phyloP scores from a whole-genome alignment of 2,329 filamentous ascomycete species.

The Stagonosporopsis rhizophila region DNA sequence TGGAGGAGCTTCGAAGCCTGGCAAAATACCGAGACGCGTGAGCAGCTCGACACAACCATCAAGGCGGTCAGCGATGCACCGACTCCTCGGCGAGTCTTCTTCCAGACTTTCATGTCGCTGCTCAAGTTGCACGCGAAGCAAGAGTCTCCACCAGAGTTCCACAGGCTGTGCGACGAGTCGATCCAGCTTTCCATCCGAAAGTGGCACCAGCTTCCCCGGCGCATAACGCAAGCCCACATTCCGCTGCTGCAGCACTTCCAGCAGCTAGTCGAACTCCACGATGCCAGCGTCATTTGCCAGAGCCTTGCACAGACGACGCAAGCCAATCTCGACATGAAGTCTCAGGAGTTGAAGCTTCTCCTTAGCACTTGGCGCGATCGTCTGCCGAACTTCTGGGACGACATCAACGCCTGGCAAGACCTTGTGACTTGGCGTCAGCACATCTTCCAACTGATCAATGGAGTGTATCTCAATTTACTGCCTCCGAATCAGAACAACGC shows the following conservation, averaged over 20 bases:
- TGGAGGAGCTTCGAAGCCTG: conserved; percentile 97
- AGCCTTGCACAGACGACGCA: conserved; percentile 86
- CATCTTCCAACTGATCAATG: conserved; percentile 97
- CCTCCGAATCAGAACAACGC: conserved; percentile 78
- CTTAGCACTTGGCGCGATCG: conserved; percentile 95
- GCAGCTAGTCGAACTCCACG: conserved; percentile 94
- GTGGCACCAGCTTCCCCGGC: conserved; percentile 96
- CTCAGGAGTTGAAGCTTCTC: conserved; percentile 91
- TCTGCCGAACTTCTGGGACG: conserved; percentile 97
- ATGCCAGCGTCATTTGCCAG: conserved; percentile 94
- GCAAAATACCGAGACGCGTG: conserved; percentile 83
- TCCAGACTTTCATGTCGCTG: conserved; percentile 97
- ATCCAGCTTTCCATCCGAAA: conserved; percentile 97
- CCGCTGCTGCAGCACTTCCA: conserved; percentile 97
- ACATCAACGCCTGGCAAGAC: conserved; percentile 99
- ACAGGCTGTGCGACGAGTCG: conserved; percentile 90
- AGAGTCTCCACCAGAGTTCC: conserved; percentile 81
- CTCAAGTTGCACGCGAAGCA: conserved; percentile 92
- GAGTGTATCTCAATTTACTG: conserved; percentile 85
- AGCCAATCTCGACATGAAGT: conserved; percentile 89
- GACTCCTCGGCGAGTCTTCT: conserved; percentile 91
- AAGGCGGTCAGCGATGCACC: conserved; percentile 98
- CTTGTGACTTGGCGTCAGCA: conserved; percentile 99
- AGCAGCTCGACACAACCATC: conserved; percentile 89
- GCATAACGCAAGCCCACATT: conserved; percentile 93